Percentiles rank a stretch among this genome's conserved stretches.
These are phyloP conservation scores for Backusella circina DNA, from an alignment of 192 early-diverging fungal species.

Conservation along the genomic window DNA sequence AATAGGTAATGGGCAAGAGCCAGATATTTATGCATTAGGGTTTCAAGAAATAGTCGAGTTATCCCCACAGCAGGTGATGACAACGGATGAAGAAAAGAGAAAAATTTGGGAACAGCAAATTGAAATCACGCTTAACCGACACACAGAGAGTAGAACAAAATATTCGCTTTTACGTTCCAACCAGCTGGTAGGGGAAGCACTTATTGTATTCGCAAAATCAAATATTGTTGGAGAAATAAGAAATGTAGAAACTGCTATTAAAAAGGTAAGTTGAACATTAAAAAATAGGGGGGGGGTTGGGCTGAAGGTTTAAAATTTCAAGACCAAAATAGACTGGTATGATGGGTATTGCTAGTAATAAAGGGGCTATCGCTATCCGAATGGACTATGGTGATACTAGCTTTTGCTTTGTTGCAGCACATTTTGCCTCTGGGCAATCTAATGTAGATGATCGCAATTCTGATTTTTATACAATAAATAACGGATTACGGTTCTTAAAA, in stretches of 20 bases:
- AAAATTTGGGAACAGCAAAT: conserved; percentile 48
- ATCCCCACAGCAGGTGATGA: conserved; percentile 63
- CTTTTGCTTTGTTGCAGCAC: conserved; percentile 88
- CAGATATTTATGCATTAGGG: conserved; percentile 85
- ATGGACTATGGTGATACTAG: conserved; percentile 83
- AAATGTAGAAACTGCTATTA: conserved; percentile 75
- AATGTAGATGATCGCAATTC: conserved; percentile 77
- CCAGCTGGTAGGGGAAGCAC: conserved; percentile 86
- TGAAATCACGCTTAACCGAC: conserved; percentile 41
- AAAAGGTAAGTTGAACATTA: conserved; percentile 52
- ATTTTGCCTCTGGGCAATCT: conserved; percentile 83
- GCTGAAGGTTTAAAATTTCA: not conserved
- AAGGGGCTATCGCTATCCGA: conserved; percentile 92
- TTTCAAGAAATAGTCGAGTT: conserved; percentile 97
- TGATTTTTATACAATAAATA: conserved; percentile 79
- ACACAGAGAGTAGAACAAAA: conserved; percentile 24
- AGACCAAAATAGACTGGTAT: conserved; percentile 69
- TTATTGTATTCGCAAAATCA: conserved; percentile 86
- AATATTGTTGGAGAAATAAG: conserved; percentile 67
- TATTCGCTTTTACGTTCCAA: conserved; percentile 84
- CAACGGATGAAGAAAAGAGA: conserved; percentile 58
- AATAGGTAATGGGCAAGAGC: conserved; percentile 34
- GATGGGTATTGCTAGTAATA: conserved; percentile 94
- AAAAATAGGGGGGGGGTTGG: not conserved
- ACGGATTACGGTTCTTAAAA: conserved; percentile 66